These are phyloP conservation scores for Nakazawaea holstii DNA, from an alignment of 805 yeast genomes.

Conservation along the genomic window DNA sequence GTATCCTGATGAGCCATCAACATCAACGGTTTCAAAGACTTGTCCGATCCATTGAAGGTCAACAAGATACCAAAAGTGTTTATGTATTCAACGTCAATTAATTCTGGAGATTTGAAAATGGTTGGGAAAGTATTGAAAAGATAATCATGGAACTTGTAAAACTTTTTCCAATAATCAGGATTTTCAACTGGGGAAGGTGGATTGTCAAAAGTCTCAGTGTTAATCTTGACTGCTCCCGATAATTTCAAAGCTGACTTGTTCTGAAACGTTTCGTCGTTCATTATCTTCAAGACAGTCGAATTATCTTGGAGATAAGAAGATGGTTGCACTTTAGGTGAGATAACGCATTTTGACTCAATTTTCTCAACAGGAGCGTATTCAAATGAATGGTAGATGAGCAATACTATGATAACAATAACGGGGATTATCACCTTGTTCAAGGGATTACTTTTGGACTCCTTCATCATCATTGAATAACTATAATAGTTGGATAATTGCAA, in stretches of 20 bases:
- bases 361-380: background rate
- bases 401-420: background rate
- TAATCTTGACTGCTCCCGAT: conserved; percentile 45
- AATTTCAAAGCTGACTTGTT: conserved; percentile 34
- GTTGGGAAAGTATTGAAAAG: conserved; percentile 17
- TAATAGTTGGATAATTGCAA: too few relatives aligned
- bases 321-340: conserved; percentile 18
- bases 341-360: conserved; percentile 16
- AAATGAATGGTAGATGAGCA: background rate
- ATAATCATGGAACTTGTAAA: conserved; percentile 26
- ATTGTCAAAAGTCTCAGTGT: conserved; percentile 42
- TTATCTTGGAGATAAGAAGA: conserved; percentile 24
- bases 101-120: conserved; percentile 45
- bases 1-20: conserved; percentile 69
- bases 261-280: conserved; percentile 28
- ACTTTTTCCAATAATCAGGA: conserved; percentile 35
- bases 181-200: conserved; percentile 31
- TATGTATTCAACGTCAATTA: conserved; percentile 41
- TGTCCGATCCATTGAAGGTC: conserved; percentile 50
- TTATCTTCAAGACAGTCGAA: conserved; percentile 27
- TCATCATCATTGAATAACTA: too few relatives aligned
- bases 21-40: conserved; percentile 47
- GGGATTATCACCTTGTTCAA: background rate
- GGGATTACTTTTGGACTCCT: too few relatives aligned
- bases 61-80: conserved; percentile 53